Percentiles rank a stretch among this genome's conserved stretches.
Evolutionary conservation across 257 asterid genomes (phyloP).

Genomic region (Nyctanthes arbortristis): DNA sequence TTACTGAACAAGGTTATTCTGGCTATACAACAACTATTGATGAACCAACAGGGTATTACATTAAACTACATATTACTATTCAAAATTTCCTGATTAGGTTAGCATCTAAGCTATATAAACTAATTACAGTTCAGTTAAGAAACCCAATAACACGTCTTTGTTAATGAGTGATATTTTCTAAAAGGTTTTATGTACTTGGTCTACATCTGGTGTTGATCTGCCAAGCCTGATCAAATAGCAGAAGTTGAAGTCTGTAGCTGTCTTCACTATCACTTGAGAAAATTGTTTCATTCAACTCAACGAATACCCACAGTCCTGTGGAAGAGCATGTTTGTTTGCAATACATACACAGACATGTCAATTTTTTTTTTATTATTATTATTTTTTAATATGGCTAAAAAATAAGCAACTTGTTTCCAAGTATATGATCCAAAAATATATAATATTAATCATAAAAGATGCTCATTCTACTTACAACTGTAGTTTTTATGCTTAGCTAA

Average conservation of each 20-base stretch:
- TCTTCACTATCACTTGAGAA: neutral
- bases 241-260: slow-evolving; percentile 16
- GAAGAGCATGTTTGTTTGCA: neutral
- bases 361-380: too few species aligned
- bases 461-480: neutral
- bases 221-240: slow-evolving; percentile 29
- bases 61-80: slow-evolving; percentile 5
- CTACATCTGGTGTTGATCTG: slow-evolving; percentile 16
- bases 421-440: neutral
- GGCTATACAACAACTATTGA: slow-evolving; percentile 29
- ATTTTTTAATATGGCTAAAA: too few species aligned
- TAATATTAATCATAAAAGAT: neutral
- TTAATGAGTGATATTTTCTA: slow-evolving; percentile 9
- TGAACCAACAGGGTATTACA: slow-evolving; percentile 24
- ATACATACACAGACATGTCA: neutral
- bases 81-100: slow-evolving; percentile 11
- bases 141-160: slow-evolving; percentile 7
- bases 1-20: slow-evolving; percentile 10
- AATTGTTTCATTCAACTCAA: slow-evolving; percentile 2
- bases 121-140: slow-evolving; percentile 28
- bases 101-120: slow-evolving; percentile 27
- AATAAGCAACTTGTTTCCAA: neutral
- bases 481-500: neutral
- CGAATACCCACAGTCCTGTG: slow-evolving; percentile 33
- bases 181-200: slow-evolving; percentile 23